These are phyloP conservation scores for Candida quercuum DNA, from an alignment of 805 yeast genomes.

Conservation along the genomic window DNA sequence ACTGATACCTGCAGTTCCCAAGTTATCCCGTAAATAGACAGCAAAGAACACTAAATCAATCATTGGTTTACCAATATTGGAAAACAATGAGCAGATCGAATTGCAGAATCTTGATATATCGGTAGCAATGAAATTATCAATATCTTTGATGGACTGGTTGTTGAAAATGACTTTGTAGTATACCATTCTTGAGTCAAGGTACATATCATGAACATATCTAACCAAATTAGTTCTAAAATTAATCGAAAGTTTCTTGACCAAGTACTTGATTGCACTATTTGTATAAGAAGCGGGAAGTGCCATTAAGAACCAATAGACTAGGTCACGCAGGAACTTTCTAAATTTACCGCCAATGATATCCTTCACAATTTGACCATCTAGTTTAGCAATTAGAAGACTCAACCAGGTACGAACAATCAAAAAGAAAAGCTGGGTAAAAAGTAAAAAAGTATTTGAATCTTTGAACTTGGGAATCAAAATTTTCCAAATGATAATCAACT, in stretches of 20 bases:
- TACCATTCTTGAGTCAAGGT: conserved; percentile 72
- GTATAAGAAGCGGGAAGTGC: conserved; percentile 94
- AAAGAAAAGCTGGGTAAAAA: conserved; percentile 68
- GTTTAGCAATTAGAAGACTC: conserved; percentile 75
- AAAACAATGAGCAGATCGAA: conserved; percentile 75
- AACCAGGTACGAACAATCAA: conserved; percentile 82
- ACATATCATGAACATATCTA: conserved; percentile 86
- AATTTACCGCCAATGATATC: conserved; percentile 82
- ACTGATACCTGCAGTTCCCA: conserved; percentile 80
- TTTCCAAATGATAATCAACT: conserved; percentile 70
- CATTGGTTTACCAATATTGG: conserved; percentile 87
- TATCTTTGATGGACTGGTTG: conserved; percentile 49
- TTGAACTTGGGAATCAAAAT: conserved; percentile 73
- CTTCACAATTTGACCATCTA: conserved; percentile 89
- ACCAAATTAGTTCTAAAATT: conserved; percentile 81
- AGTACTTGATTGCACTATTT: conserved; percentile 79
- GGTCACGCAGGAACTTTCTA: conserved; percentile 65
- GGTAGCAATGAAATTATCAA: conserved; percentile 76
- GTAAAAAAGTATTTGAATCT: conserved; percentile 59
- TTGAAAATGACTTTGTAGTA: conserved; percentile 72
- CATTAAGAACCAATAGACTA: conserved; percentile 80
- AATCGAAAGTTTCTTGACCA: conserved; percentile 70
- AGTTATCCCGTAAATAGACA: conserved; percentile 73
- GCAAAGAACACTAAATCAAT: conserved; percentile 83
- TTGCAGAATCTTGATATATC: conserved; percentile 79